Percentiles rank a stretch among this genome's conserved stretches.
These are phyloP conservation scores for Castanea sativa DNA, from an alignment of 306 rosid species.

Conservation along the genomic window DNA sequence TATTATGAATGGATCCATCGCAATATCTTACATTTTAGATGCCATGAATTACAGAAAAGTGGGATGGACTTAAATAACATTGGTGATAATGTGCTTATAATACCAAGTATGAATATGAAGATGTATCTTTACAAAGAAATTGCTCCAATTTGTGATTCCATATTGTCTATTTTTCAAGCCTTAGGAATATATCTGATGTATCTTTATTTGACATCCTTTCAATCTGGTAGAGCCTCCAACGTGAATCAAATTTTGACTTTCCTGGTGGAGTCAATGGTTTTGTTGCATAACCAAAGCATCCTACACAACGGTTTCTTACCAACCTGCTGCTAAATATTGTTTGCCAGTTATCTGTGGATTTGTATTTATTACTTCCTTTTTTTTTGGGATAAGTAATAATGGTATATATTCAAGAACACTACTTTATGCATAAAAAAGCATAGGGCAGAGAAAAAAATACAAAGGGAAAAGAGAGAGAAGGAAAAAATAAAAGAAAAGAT, in stretches of 20 bases:
- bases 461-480: too few species aligned
- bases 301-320: neutral
- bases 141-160: neutral
- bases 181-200: neutral
- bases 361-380: neutral
- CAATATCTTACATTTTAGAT: neutral
- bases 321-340: neutral
- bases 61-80: neutral
- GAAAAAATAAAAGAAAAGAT: too few species aligned
- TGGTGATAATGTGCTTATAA: neutral
- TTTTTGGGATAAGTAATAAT: too few species aligned
- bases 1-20: too few species aligned
- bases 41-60: neutral
- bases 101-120: neutral
- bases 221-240: slow-evolving; percentile 1
- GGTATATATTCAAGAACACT: too few species aligned
- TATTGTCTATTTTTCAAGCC: neutral
- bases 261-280: neutral
- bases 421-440: too few species aligned
- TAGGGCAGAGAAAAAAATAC: too few species aligned
- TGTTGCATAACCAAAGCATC: neutral
- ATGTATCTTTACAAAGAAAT: neutral
- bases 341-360: neutral
- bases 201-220: neutral
- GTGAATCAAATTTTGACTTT: neutral